These are phyloP conservation scores for Pyrus communis DNA, from an alignment of 306 rosid species.

Conservation along the genomic window DNA sequence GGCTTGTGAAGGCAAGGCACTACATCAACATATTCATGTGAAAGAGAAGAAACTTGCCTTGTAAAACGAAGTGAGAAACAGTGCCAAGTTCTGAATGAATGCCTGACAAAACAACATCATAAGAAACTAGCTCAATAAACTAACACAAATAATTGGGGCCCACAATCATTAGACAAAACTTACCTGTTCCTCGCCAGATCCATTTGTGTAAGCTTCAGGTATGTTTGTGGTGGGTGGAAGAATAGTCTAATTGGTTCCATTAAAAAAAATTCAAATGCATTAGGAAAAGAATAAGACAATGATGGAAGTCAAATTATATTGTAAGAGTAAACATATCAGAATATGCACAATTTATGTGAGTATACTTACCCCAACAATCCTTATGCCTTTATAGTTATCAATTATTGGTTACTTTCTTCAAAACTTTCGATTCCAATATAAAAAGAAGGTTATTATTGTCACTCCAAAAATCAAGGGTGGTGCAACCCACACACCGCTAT, in stretches of 20 bases:
- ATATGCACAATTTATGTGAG: not conserved
- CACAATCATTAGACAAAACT: not conserved
- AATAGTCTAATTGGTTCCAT: slow-evolving; percentile 38
- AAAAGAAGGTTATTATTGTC: too few relatives aligned
- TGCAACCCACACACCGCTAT: too few relatives aligned
- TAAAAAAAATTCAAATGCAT: not conserved
- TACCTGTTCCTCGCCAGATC: slow-evolving; percentile 88
- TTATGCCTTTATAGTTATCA: not conserved
- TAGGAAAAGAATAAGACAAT: not conserved
- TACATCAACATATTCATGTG: not conserved
- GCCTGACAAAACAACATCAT: slow-evolving; percentile 39
- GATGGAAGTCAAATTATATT: not conserved
- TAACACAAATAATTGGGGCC: not conserved
- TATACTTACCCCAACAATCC: not conserved
- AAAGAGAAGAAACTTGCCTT: slow-evolving; percentile 41
- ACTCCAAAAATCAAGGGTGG: too few relatives aligned
- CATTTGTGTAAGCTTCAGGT: slow-evolving; percentile 84
- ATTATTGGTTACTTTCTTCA: not conserved
- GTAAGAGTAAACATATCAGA: not conserved
- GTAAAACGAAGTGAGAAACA: slow-evolving; percentile 85
- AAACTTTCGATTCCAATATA: not conserved
- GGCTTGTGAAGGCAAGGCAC: not conserved
- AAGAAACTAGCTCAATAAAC: not conserved
- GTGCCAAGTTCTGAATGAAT: slow-evolving; percentile 88
- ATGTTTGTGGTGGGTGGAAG: slow-evolving; percentile 77